Evolutionary conservation across 805 yeast genomes (phyloP).

Genomic region (Yamadazyma olivae): DNA sequence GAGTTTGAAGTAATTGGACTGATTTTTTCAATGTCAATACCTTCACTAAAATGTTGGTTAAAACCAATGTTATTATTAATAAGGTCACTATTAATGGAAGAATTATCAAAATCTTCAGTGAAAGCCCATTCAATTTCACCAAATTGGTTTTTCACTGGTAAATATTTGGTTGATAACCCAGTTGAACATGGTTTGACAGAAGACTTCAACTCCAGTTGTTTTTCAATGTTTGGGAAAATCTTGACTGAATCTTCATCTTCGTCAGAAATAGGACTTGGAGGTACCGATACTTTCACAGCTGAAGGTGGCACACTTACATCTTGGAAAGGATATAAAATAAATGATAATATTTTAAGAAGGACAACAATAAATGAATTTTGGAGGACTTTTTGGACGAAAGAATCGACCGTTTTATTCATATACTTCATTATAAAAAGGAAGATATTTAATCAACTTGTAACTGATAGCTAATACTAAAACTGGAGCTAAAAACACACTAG

Average conservation of each 20-base stretch:
- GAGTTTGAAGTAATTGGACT: slow-evolving; percentile 37
- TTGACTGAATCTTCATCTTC: background rate
- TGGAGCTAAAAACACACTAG: too few relatives aligned
- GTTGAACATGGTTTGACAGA: slow-evolving; percentile 46
- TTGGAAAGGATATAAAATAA: slow-evolving; percentile 2
- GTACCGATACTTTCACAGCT: too few relatives aligned
- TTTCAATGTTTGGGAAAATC: slow-evolving; percentile 5
- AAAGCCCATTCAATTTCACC: slow-evolving; percentile 62
- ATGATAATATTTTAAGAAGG: slow-evolving; percentile 8
- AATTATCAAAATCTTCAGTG: slow-evolving; percentile 32
- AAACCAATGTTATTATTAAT: background rate
- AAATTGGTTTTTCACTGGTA: slow-evolving; percentile 48
- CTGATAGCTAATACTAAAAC: too few relatives aligned
- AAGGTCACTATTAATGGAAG: background rate
- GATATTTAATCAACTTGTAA: too few relatives aligned
- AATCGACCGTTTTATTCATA: too few relatives aligned
- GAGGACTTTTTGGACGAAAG: too few relatives aligned
- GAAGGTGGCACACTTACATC: too few relatives aligned
- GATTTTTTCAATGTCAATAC: background rate
- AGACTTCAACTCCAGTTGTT: slow-evolving; percentile 2
- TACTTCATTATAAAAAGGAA: too few relatives aligned
- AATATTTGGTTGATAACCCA: slow-evolving; percentile 42
- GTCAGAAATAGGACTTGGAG: too few relatives aligned
- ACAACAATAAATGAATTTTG: slow-evolving; percentile 9
- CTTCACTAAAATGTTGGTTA: background rate